Percentiles rank a stretch among this genome's conserved stretches.
Conservation (phyloP, 768 basidiomycete species). For the Royoungia palumana region DNA sequence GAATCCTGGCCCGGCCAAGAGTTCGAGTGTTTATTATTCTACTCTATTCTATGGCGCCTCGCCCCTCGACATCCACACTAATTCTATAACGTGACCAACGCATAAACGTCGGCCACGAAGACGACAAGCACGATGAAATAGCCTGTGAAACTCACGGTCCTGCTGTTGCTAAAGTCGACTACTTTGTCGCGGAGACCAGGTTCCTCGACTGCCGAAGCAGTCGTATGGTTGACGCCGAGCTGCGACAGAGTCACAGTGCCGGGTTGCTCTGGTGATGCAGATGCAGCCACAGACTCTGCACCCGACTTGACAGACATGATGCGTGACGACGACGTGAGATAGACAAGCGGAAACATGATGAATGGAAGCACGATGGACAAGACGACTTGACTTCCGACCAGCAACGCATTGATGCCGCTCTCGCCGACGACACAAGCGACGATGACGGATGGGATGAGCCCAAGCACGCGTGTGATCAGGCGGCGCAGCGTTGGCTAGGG, state of each 20-base stretch:
- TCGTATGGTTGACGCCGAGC: not conserved
- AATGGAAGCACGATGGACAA: slow-evolving; percentile 84
- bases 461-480: slow-evolving; percentile 76
- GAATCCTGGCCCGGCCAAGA: too few species aligned
- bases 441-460: slow-evolving; percentile 77
- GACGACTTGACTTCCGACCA: slow-evolving; percentile 85
- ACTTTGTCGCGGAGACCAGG: slow-evolving; percentile 29
- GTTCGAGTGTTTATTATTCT: too few species aligned
- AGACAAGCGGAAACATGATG: slow-evolving; percentile 78
- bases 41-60: too few species aligned
- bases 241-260: not conserved
- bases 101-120: slow-evolving; percentile 72
- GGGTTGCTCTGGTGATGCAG: not conserved
- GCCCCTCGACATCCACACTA: not conserved
- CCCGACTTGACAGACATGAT: slow-evolving; percentile 61
- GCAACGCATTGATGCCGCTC: slow-evolving; percentile 66
- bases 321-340: slow-evolving; percentile 58
- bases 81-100: slow-evolving; percentile 52
- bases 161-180: slow-evolving; percentile 65
- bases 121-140: slow-evolving; percentile 62
- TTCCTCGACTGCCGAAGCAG: slow-evolving; percentile 1
- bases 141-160: slow-evolving; percentile 47
- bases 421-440: slow-evolving; percentile 74
- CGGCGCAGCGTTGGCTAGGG: slow-evolving; percentile 69
- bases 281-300: not conserved